Conservation (phyloP, 1,284 basidiomycete genomes). For the Rhodotorula sp. region DNA sequence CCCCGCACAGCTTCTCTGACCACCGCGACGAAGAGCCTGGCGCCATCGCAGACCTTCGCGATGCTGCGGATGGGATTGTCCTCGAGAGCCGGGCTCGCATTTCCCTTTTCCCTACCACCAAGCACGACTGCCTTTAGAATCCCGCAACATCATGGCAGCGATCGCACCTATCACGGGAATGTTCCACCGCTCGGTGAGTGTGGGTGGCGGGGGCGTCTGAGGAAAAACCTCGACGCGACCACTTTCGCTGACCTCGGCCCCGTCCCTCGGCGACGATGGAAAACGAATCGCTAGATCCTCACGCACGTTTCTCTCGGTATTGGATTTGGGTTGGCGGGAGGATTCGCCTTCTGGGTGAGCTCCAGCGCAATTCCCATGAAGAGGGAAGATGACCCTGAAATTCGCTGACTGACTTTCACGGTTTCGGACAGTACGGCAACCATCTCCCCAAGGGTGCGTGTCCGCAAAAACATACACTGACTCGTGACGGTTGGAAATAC, state of each 20-base stretch:
- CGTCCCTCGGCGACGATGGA: background rate
- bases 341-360: slow-evolving; percentile 25
- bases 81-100: background rate
- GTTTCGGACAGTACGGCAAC: background rate
- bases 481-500: background rate
- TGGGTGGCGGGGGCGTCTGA: no score
- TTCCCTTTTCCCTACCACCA: no score
- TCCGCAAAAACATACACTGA: background rate
- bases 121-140: background rate
- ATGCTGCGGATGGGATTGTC: background rate
- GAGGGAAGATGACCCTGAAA: background rate
- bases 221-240: no score
- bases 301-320: slow-evolving; percentile 16
- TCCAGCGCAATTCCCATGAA: background rate
- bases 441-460: background rate
- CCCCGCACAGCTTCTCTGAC: no score
- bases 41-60: slow-evolving; percentile 3
- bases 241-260: background rate
- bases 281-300: slow-evolving; percentile 5
- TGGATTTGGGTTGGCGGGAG: slow-evolving; percentile 9
- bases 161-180: slow-evolving; percentile 31
- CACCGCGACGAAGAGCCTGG: no score
- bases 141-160: slow-evolving; percentile 12
- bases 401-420: background rate
- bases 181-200: slow-evolving; percentile 12